A percentile compares a stretch with the other conserved stretches of the same genome.
Conservation (phyloP, 2,329 filamentous ascomycete genomes). For the Pestalotiopsis sp. region DNA sequence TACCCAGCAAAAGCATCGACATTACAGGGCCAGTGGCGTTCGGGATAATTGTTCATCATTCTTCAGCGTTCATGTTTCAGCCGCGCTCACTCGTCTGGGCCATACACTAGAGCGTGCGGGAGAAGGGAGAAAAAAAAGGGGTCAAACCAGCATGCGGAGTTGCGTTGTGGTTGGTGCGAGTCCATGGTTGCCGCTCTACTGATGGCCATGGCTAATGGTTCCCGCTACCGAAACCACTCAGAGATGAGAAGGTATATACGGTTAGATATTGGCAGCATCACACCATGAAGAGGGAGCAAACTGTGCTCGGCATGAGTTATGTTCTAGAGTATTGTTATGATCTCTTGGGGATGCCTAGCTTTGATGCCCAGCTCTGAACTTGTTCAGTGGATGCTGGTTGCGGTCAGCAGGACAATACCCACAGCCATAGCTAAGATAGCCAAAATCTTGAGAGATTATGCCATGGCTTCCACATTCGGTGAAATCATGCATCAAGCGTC, state of each 20-base stretch:
- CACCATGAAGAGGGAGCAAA: not conserved
- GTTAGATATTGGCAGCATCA: not conserved
- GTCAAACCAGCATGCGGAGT: not conserved
- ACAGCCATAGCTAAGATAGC: too few relatives aligned
- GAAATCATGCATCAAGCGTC: not conserved
- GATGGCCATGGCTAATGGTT: not conserved
- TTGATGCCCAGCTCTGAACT: too few relatives aligned
- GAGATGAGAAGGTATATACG: not conserved
- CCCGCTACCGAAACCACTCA: not conserved
- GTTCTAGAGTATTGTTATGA: too few relatives aligned
- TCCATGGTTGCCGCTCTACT: not conserved
- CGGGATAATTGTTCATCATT: conserved; percentile 13
- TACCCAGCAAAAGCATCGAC: conserved; percentile 34
- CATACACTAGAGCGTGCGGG: not conserved
- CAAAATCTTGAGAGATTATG: not conserved
- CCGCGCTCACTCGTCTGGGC: not conserved
- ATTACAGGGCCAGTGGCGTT: conserved; percentile 31
- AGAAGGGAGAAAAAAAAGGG: not conserved
- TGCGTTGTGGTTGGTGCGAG: not conserved
- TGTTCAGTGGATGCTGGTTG: too few relatives aligned
- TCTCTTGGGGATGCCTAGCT: too few relatives aligned
- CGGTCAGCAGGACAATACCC: too few relatives aligned
- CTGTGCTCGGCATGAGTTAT: too few relatives aligned
- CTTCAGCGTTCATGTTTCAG: not conserved
- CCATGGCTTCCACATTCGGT: not conserved